Base-by-base conservation (phyloP, 805 yeast species). In the Zygoascus biomembranicola region DNA sequence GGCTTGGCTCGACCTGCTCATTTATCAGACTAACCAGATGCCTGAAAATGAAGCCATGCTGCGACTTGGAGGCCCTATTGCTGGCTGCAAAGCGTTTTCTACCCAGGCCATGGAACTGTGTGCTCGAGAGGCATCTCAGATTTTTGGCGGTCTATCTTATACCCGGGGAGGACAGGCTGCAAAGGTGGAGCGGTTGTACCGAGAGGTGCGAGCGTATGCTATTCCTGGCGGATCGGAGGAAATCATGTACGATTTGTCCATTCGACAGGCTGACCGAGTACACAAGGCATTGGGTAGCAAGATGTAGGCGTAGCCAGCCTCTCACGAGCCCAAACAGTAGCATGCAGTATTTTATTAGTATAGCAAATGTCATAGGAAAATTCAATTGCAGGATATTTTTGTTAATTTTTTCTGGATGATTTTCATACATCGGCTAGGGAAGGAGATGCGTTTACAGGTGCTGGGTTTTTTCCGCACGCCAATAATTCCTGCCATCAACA, bases 201-300 rank as follows among this genome's bases (percentile, higher is more conserved):
- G 76, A 32, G 76, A 72, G 52, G 75, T 71, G n/a, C 65, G 75
- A 8, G 76, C 75, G 10, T 73, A 63, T 57, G 72, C 76, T 18
- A 73, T 72, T 43, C 76, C 76, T 16, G 76, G 76, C 37, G 76
- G 76, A 8, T 70, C 75, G 26, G 76, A 72, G 56, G 76, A 72
- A 57, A 73, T 73, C 55, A 72, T 72, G 76, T 61, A 72, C 37
- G 76, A 73, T 50, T 60, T 72, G 43, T 66, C 71, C 9, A 68
- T 72, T 46, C 60, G 76, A 18, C 76, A 73, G 61, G 56, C 69
- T 32, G 55, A 71, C 53, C 65, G 67, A 55, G 76, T 72, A 18
- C 73, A 72, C 60, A 66, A 70, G 59, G 54, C 63, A 31, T 62
- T 69, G 41, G 76, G 73, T 44, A 67, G 75, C 52, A 72, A 70